A percentile compares a stretch with the other conserved stretches of the same genome.
These are phyloP conservation scores for Fistulina hepatica DNA, from an alignment of 1,284 basidiomycete genomes.

Conservation along the genomic window DNA sequence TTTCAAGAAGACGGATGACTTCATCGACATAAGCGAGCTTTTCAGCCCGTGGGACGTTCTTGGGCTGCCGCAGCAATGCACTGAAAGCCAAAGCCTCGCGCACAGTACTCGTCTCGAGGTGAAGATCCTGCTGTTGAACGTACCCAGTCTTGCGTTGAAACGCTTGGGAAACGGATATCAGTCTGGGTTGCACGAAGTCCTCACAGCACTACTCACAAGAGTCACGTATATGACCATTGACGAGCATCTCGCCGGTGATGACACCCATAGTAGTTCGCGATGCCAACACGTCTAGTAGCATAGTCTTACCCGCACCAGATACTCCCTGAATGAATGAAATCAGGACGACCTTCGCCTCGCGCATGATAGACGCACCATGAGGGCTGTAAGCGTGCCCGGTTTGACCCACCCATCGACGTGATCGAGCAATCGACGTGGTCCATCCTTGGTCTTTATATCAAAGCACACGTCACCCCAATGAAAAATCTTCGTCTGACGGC, in stretches of 20 bases:
- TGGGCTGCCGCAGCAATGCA: constrained; percentile 72
- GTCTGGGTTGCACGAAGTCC: neutral
- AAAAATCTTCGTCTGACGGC: constrained; percentile 34
- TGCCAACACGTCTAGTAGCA: constrained; percentile 75
- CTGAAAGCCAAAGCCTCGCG: constrained; percentile 79
- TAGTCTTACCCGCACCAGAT: constrained; percentile 71
- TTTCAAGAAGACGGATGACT: constrained; percentile 55
- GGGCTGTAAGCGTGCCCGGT: constrained; percentile 67
- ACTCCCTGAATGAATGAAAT: constrained; percentile 33
- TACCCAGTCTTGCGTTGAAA: constrained; percentile 41
- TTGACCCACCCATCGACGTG: constrained; percentile 77
- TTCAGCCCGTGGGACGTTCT: constrained; percentile 51
- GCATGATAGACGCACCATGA: constrained; percentile 39
- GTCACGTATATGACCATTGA: constrained; percentile 50
- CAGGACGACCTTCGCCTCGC: constrained; percentile 17
- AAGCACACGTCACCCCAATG: constrained; percentile 57
- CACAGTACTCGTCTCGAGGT: constrained; percentile 61
- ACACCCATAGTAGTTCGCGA: constrained; percentile 69
- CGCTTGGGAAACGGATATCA: constrained; percentile 8
- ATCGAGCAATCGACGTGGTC: constrained; percentile 55
- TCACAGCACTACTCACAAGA: no score
- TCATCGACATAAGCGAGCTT: constrained; percentile 66
- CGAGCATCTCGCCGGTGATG: constrained; percentile 65
- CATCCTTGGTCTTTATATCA: constrained; percentile 46
- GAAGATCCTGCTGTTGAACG: constrained; percentile 75